These are phyloP conservation scores for Buxus sempervirens DNA, from an alignment of 164 flowering plant species.

Conservation along the genomic window DNA sequence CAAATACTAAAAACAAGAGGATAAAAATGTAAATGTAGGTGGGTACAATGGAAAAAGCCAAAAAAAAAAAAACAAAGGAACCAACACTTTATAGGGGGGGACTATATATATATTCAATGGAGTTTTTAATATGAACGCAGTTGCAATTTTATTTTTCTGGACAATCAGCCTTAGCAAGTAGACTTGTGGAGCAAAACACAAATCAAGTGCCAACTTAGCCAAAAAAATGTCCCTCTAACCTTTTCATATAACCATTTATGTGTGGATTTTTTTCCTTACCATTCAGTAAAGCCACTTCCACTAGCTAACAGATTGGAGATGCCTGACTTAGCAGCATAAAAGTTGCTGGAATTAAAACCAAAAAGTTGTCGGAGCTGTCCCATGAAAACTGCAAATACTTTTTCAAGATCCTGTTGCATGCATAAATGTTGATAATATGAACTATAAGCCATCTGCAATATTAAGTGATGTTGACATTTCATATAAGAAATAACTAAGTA, in stretches of 20 bases:
- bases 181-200: too few species aligned
- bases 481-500: neutral
- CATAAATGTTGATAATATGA: conserved; percentile 19
- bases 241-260: too few species aligned
- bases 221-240: neutral
- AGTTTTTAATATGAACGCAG: too few species aligned
- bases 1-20: too few species aligned
- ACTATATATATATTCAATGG: too few species aligned
- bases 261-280: conserved; percentile 42
- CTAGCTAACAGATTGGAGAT: conserved; percentile 49
- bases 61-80: too few species aligned
- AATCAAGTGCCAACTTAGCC: too few species aligned
- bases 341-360: conserved; percentile 67
- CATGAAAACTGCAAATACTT: conserved; percentile 62
- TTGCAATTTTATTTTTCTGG: too few species aligned
- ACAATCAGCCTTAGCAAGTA: too few species aligned
- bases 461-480: neutral
- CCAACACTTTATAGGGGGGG: too few species aligned
- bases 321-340: conserved; percentile 41
- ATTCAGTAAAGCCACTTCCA: conserved; percentile 84
- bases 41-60: too few species aligned
- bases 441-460: conserved; percentile 14
- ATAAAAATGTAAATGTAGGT: too few species aligned
- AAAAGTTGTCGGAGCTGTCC: conserved; percentile 91
- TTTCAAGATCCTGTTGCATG: conserved; percentile 63